A percentile compares a stretch with the other conserved stretches of the same genome.
These are phyloP conservation scores for Rehmannia glutinosa DNA, from an alignment of 257 asterid genomes.

Conservation along the genomic window DNA sequence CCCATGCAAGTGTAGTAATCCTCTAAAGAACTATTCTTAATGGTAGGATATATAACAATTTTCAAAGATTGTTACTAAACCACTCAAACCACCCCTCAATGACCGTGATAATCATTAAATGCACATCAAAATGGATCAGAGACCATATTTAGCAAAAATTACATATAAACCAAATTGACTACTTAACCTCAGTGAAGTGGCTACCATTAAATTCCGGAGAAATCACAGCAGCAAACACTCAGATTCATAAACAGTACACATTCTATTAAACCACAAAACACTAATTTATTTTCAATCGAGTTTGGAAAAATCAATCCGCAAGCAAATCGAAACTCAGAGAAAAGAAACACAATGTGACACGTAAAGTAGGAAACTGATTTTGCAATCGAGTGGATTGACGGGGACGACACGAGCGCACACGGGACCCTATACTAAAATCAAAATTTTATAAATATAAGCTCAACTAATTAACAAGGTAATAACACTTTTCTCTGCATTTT, in stretches of 20 bases:
- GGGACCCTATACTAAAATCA: too few relatives aligned
- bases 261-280: neutral
- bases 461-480: too few relatives aligned
- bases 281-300: neutral
- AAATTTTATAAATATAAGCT: too few relatives aligned
- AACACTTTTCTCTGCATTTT: slow-evolving; percentile 1
- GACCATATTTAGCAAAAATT: neutral
- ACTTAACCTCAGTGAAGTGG: neutral
- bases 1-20: too few relatives aligned
- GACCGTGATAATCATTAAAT: too few relatives aligned
- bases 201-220: neutral
- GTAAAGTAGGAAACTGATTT: slow-evolving; percentile 42
- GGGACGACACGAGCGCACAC: slow-evolving; percentile 97
- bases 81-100: too few relatives aligned
- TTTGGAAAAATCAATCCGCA: neutral
- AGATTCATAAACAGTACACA: neutral
- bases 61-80: too few relatives aligned
- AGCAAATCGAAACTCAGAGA: neutral
- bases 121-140: neutral
- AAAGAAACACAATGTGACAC: neutral
- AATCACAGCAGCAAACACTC: neutral
- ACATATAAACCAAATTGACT: neutral
- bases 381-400: slow-evolving; percentile 86
- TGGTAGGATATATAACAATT: too few relatives aligned
- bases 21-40: too few relatives aligned